These are phyloP conservation scores for Penicillium capsulatum DNA, from an alignment of 2,329 filamentous ascomycete genomes.

Conservation along the genomic window DNA sequence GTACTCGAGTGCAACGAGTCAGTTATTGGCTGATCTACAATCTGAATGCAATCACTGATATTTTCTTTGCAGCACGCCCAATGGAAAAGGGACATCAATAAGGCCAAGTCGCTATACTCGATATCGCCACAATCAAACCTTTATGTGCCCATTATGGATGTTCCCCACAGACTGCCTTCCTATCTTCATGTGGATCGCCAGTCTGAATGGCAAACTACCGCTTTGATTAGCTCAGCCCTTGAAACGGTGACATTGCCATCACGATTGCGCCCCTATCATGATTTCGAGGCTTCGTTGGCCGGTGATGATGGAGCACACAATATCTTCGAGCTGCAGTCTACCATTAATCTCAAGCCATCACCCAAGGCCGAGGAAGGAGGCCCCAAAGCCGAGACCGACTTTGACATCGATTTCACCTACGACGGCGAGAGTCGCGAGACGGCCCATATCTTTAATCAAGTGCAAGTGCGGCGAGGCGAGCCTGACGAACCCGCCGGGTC, in stretches of 20 bases:
- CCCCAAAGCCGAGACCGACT: conserved; percentile 27
- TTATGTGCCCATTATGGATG: conserved; percentile 68
- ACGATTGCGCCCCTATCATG: conserved; percentile 45
- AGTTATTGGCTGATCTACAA: conserved; percentile 18
- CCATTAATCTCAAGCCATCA: conserved; percentile 42
- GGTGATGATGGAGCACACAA: conserved; percentile 65
- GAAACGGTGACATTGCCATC: conserved; percentile 77
- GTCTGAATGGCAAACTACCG: conserved; percentile 77
- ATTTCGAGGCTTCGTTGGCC: conserved; percentile 48
- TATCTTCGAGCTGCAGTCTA: conserved; percentile 70
- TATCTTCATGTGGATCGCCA: conserved; percentile 58
- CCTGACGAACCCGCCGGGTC: conserved; percentile 12
- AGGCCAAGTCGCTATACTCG: conserved; percentile 65
- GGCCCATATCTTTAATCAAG: conserved; percentile 34
- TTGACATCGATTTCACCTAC: conserved; percentile 40
- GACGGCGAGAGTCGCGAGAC: conserved; percentile 22
- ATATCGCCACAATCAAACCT: conserved; percentile 69
- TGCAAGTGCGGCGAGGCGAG: conserved; percentile 30
- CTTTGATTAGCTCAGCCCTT: conserved; percentile 68
- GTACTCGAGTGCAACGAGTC: conserved; percentile 53
- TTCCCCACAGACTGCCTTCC: conserved; percentile 53
- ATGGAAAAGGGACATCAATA: conserved; percentile 65
- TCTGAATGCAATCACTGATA: conserved; percentile 1
- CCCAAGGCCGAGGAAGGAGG: conserved; percentile 9
- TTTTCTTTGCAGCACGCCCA: conserved; percentile 52